phyloP scores from a whole-genome alignment of 768 basidiomycete species.

The Boletus sensibilis region DNA sequence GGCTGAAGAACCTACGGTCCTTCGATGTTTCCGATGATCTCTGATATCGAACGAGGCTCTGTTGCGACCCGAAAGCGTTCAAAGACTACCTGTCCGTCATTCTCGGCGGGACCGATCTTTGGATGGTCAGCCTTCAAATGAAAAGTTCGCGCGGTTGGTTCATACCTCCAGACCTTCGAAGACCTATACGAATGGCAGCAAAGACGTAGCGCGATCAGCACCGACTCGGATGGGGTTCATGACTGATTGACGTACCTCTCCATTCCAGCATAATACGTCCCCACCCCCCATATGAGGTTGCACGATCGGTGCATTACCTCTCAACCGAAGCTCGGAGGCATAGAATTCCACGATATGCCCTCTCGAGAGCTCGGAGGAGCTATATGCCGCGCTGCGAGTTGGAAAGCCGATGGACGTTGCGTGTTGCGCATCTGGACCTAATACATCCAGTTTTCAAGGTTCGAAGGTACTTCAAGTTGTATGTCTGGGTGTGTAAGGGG shows the following conservation, averaged over 20 bases:
- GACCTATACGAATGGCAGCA: conserved; percentile 39
- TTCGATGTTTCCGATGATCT: conserved; percentile 61
- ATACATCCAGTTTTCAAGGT: neutral
- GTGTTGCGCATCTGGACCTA: conserved; percentile 68
- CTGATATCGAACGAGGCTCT: conserved; percentile 42
- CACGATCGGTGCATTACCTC: conserved; percentile 53
- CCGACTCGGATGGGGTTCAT: neutral
- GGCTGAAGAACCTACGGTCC: conserved; percentile 64
- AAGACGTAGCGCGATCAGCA: neutral
- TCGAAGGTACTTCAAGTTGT: neutral
- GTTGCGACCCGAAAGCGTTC: conserved; percentile 24
- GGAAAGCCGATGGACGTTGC: conserved; percentile 25
- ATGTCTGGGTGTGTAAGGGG: neutral
- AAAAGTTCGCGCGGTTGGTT: neutral
- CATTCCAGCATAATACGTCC: conserved; percentile 81
- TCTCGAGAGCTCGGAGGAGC: neutral
- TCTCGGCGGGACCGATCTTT: conserved; percentile 60
- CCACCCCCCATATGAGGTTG: conserved; percentile 68
- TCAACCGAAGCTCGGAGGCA: conserved; percentile 72
- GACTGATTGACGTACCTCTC: conserved; percentile 54
- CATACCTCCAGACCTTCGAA: conserved; percentile 79
- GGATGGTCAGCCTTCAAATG: conserved; percentile 8
- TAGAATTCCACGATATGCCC: conserved; percentile 50
- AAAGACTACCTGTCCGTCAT: conserved; percentile 66
- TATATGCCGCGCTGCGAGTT: conserved; percentile 4